Conservation (phyloP, 2,329 filamentous ascomycete species). For the Fusarium albosuccineum region DNA sequence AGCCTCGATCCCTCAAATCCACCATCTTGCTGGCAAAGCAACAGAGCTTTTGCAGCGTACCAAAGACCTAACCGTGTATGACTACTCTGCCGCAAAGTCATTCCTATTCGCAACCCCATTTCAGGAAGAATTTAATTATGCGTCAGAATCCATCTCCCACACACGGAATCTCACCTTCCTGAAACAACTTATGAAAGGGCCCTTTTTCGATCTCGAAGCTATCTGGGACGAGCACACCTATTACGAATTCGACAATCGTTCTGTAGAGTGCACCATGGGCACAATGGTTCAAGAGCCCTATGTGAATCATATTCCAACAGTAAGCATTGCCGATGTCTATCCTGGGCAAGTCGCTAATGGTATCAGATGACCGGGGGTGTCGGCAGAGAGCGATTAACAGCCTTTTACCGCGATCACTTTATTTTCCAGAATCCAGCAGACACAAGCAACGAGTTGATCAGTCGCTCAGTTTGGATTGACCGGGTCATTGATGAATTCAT, state of each 20-base stretch:
- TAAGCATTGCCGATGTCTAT: slow-evolving; percentile 50
- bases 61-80: slow-evolving; percentile 49
- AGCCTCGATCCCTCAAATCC: slow-evolving; percentile 23
- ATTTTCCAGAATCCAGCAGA: slow-evolving; percentile 80
- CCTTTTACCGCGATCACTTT: slow-evolving; percentile 80
- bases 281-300: slow-evolving; percentile 86
- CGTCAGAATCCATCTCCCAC: slow-evolving; percentile 72
- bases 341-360: not conserved
- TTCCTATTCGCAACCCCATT: slow-evolving; percentile 62
- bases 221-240: slow-evolving; percentile 85
- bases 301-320: slow-evolving; percentile 81
- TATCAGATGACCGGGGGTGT: slow-evolving; percentile 74
- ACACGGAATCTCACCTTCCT: slow-evolving; percentile 75
- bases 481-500: slow-evolving; percentile 80
- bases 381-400: slow-evolving; percentile 71
- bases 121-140: slow-evolving; percentile 62
- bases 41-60: slow-evolving; percentile 1
- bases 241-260: slow-evolving; percentile 77
- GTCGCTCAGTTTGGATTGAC: slow-evolving; percentile 78
- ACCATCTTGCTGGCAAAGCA: slow-evolving; percentile 31
- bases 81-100: slow-evolving; percentile 54
- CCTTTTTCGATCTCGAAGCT: slow-evolving; percentile 78
- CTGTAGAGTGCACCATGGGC: slow-evolving; percentile 79
- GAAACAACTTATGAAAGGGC: slow-evolving; percentile 72
- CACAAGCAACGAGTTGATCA: slow-evolving; percentile 75